Conservation (phyloP, 2,329 filamentous ascomycete species). For the Diaporthe sp. region DNA sequence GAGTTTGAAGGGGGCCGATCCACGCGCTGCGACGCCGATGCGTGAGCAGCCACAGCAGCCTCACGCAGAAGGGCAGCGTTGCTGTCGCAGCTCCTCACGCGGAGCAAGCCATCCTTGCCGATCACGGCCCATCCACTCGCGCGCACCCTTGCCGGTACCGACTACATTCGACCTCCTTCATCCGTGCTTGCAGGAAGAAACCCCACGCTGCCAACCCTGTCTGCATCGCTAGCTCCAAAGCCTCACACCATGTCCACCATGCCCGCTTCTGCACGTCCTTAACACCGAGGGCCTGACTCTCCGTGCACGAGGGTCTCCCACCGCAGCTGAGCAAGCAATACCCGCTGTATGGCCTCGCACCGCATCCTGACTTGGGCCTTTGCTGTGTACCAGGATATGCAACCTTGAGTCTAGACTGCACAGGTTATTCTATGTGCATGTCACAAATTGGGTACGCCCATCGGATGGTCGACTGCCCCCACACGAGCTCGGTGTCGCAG, state of each 20-base stretch:
- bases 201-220: conserved; percentile 33
- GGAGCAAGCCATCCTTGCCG: conserved; percentile 36
- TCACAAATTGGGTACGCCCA: conserved; percentile 2
- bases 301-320: conserved; percentile 6
- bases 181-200: conserved; percentile 36
- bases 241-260: conserved; percentile 23
- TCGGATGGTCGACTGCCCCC: conserved; percentile 23
- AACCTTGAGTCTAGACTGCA: conserved; percentile 6
- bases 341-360: conserved; percentile 6
- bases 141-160: conserved; percentile 26
- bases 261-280: conserved; percentile 11
- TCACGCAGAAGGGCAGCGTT: not conserved
- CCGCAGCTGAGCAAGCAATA: conserved; percentile 5
- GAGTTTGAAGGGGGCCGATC: conserved; percentile 5
- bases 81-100: conserved; percentile 19
- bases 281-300: conserved; percentile 21
- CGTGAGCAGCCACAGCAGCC: conserved; percentile 14
- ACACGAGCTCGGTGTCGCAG: conserved; percentile 19
- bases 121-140: conserved; percentile 29
- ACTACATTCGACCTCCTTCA: conserved; percentile 20
- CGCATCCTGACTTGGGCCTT: conserved; percentile 14
- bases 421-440: conserved; percentile 7
- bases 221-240: conserved; percentile 24
- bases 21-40: conserved; percentile 22
- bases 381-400: conserved; percentile 27